phyloP scores from a whole-genome alignment of 2,329 filamentous ascomycete genomes.

The Monilinia aucupariae region DNA sequence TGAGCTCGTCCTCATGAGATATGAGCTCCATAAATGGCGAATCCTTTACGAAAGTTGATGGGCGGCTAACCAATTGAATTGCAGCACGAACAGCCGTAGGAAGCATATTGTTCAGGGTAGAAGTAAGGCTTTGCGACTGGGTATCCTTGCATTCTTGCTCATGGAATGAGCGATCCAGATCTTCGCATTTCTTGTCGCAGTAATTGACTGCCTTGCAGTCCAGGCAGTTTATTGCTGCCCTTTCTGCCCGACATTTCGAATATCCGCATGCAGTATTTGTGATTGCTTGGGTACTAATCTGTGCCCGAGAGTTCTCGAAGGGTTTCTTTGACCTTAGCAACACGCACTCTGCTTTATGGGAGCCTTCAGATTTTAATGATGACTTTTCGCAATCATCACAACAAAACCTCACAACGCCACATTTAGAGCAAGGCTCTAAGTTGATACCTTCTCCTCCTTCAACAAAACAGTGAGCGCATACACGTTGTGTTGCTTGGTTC shows the following conservation, averaged over 20 bases:
- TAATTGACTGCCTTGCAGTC: conserved; percentile 51
- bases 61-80: conserved; percentile 42
- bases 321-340: conserved; percentile 33
- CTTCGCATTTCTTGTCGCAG: conserved; percentile 51
- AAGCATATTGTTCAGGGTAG: background rate
- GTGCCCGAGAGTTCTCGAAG: background rate
- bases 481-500: conserved; percentile 27
- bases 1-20: conserved; percentile 45
- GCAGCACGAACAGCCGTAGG: conserved; percentile 53
- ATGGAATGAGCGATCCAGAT: conserved; percentile 17
- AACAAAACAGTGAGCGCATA: conserved; percentile 30
- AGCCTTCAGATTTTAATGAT: conserved; percentile 44
- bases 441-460: conserved; percentile 16
- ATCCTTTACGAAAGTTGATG: conserved; percentile 17
- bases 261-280: background rate
- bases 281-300: background rate
- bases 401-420: conserved; percentile 52
- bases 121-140: background rate
- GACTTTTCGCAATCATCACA: conserved; percentile 47
- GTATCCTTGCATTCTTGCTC: background rate
- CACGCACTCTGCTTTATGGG: conserved; percentile 51
- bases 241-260: background rate
- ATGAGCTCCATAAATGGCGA: conserved; percentile 36
- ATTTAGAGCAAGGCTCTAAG: conserved; percentile 45
- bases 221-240: conserved; percentile 40